A percentile compares a stretch with the other conserved stretches of the same genome.
phyloP scores from a whole-genome alignment of 2,329 filamentous ascomycete species.

The Pseudogymnoascus sp. region DNA sequence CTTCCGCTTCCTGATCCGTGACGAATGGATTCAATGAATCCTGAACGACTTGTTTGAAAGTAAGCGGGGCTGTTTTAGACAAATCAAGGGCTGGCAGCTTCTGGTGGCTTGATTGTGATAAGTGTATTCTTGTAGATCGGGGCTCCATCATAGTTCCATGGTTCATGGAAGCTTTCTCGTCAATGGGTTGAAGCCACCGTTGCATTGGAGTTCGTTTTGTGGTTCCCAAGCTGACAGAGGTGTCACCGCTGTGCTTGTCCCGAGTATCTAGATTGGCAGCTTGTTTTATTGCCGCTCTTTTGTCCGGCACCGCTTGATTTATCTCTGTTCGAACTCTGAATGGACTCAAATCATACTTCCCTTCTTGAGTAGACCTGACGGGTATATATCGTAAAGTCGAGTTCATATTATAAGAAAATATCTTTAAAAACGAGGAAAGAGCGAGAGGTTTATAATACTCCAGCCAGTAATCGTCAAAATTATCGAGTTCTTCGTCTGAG shows the following conservation, averaged over 20 bases:
- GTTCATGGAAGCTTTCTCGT: slow-evolving; percentile 29
- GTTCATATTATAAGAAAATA: slow-evolving; percentile 89
- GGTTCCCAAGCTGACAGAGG: slow-evolving; percentile 34
- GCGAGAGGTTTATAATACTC: slow-evolving; percentile 90
- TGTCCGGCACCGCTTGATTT: slow-evolving; percentile 50
- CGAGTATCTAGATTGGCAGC: slow-evolving; percentile 60
- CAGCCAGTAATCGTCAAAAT: slow-evolving; percentile 91
- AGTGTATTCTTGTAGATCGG: slow-evolving; percentile 17
- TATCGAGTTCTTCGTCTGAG: slow-evolving; percentile 31
- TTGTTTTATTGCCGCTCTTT: slow-evolving; percentile 56
- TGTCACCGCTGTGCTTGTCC: slow-evolving; percentile 37
- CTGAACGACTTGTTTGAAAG: slow-evolving; percentile 74
- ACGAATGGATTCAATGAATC: slow-evolving; percentile 82
- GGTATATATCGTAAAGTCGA: slow-evolving; percentile 78
- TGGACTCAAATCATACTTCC: slow-evolving; percentile 75
- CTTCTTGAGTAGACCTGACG: slow-evolving; percentile 61
- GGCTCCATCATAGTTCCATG: slow-evolving; percentile 51
- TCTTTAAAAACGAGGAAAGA: slow-evolving; percentile 81
- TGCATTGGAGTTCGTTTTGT: slow-evolving; percentile 46
- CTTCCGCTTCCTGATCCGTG: slow-evolving; percentile 63
- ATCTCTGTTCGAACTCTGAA: slow-evolving; percentile 68
- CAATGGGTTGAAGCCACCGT: slow-evolving; percentile 48
- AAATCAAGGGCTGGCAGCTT: slow-evolving; percentile 62
- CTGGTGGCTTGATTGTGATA: slow-evolving; percentile 33
- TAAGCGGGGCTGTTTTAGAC: slow-evolving; percentile 76